Conservation (phyloP, 169 alveolate genomes). For the Sarcocystis neurona region DNA sequence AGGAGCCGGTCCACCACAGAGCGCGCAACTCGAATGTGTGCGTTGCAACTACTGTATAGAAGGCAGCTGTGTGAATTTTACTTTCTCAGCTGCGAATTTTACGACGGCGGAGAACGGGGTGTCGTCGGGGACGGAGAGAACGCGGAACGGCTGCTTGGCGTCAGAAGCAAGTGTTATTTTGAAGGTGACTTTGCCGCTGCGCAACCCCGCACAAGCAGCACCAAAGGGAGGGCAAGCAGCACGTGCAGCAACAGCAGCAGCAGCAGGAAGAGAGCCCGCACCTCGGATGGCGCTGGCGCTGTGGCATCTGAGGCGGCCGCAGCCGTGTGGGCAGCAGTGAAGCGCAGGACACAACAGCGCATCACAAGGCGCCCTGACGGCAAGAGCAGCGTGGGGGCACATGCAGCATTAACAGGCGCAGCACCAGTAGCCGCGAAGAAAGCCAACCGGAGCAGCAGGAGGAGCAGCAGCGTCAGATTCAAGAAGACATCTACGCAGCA, state of each 20-base stretch:
- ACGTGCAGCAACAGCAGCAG: neutral
- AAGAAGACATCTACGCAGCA: too few relatives aligned
- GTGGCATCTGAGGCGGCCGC: neutral
- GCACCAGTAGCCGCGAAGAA: neutral
- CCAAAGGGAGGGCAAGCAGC: neutral
- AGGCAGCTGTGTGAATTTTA: too few relatives aligned
- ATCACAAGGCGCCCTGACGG: neutral
- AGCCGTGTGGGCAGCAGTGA: neutral
- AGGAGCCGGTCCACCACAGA: neutral
- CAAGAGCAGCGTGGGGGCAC: neutral
- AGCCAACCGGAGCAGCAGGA: neutral
- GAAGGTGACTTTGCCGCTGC: constrained; percentile 57
- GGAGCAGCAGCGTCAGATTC: too few relatives aligned
- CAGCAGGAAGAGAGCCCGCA: neutral
- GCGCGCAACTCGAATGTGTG: neutral
- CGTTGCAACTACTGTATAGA: too few relatives aligned
- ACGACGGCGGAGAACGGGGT: constrained; percentile 59
- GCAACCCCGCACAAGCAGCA: neutral
- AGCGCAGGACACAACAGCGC: neutral
- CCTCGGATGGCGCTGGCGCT: neutral
- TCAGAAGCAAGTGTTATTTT: constrained; percentile 59
- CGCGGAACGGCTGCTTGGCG: constrained; percentile 51
- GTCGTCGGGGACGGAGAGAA: constrained; percentile 56
- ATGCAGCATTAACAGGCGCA: neutral
- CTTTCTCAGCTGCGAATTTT: constrained; percentile 61